Percentiles rank a stretch among this genome's conserved stretches.
Evolutionary conservation across 352 stramenopile species (phyloP).

Genomic region (Phytopythium ostracodes): DNA sequence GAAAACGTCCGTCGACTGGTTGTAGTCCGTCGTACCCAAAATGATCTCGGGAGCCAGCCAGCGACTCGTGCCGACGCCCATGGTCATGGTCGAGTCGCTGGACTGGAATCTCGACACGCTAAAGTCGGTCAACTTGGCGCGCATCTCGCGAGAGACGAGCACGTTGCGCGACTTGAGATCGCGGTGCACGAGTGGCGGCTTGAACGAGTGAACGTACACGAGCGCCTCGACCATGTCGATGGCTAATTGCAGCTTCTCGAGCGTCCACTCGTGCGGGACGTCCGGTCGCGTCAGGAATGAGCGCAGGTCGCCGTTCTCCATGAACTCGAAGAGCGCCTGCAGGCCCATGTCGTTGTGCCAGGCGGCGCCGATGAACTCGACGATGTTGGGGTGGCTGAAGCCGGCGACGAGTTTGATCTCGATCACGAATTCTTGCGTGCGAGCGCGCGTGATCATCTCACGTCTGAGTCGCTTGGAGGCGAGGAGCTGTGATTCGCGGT

Average conservation of each 20-base stretch:
- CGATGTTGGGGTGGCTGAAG: slow-evolving; percentile 39
- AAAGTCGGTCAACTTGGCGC: slow-evolving; percentile 42
- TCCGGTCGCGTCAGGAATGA: slow-evolving; percentile 20
- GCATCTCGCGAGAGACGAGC: slow-evolving; percentile 14
- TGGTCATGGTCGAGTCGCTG: slow-evolving; percentile 21
- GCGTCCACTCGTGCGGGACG: slow-evolving; percentile 21
- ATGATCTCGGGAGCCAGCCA: slow-evolving; percentile 25
- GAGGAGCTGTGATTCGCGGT: slow-evolving; percentile 14
- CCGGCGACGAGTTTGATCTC: slow-evolving; percentile 40
- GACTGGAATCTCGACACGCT: slow-evolving; percentile 14
- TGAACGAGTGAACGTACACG: slow-evolving; percentile 54
- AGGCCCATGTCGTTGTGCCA: slow-evolving; percentile 43
- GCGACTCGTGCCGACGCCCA: slow-evolving; percentile 20
- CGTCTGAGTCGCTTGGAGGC: slow-evolving; percentile 22
- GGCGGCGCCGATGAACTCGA: slow-evolving; percentile 35
- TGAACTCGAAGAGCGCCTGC: slow-evolving; percentile 52
- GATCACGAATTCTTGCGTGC: slow-evolving; percentile 13
- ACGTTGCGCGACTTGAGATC: slow-evolving; percentile 20
- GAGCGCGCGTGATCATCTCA: slow-evolving; percentile 10
- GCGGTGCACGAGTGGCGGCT: slow-evolving; percentile 22
- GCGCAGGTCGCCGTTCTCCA: slow-evolving; percentile 47
- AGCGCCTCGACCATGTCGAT: slow-evolving; percentile 46
- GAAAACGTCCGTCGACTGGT: slow-evolving; percentile 25
- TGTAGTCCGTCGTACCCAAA: slow-evolving; percentile 14
- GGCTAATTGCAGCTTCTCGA: slow-evolving; percentile 16